These are phyloP conservation scores for Rutstroemia sp. DNA, from an alignment of 2,329 filamentous ascomycete species.

Conservation along the genomic window DNA sequence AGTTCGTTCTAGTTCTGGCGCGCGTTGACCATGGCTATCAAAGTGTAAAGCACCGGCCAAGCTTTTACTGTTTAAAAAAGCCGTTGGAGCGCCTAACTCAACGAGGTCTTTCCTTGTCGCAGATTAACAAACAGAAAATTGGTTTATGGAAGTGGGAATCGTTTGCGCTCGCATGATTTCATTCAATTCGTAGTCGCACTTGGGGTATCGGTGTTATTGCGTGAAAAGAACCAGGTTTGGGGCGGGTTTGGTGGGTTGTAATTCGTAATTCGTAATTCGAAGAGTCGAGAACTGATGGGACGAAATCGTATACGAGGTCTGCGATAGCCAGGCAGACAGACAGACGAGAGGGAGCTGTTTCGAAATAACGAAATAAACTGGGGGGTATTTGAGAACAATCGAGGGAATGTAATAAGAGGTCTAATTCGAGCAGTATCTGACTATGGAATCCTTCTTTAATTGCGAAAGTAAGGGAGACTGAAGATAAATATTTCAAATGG, in stretches of 20 bases:
- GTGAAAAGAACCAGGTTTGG: too few relatives aligned
- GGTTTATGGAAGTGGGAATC: constrained; percentile 3
- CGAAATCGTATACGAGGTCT: neutral
- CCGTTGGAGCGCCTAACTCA: neutral
- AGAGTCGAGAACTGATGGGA: neutral
- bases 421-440: neutral
- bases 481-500: neutral
- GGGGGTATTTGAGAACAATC: neutral
- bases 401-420: constrained; percentile 1
- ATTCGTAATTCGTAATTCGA: neutral
- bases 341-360: neutral
- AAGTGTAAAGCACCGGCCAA: constrained; percentile 2
- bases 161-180: constrained; percentile 6
- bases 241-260: neutral
- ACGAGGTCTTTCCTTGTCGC: constrained; percentile 11
- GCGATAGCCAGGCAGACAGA: constrained; percentile 2
- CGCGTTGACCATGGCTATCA: constrained; percentile 2
- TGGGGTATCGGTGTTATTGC: neutral
- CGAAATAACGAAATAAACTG: neutral
- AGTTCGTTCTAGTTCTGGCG: constrained; percentile 6
- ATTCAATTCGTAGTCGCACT: neutral
- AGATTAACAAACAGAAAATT: constrained; percentile 7
- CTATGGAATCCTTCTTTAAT: constrained; percentile 5
- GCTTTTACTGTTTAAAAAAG: neutral
- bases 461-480: constrained; percentile 7